Evolutionary conservation across 2,329 filamentous ascomycete genomes (phyloP).

Genomic region (Neurospora sp.): DNA sequence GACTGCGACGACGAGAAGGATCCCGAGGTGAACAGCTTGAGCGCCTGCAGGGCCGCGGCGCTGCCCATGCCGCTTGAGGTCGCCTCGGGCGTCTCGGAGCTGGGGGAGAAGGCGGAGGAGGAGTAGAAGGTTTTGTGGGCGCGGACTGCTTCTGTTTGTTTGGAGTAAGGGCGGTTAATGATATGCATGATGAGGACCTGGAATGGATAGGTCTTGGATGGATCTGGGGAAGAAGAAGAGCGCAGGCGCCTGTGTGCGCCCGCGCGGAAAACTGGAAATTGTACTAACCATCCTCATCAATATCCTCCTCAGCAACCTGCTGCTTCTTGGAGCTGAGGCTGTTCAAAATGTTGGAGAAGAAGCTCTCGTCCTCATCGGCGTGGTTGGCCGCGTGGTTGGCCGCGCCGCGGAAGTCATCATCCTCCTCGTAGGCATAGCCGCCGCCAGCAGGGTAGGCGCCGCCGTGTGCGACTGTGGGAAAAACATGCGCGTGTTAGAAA

Average conservation of each 20-base stretch:
- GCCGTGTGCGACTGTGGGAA: constrained; percentile 23
- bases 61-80: constrained; percentile 49
- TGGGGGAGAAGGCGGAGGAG: constrained; percentile 32
- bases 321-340: constrained; percentile 39
- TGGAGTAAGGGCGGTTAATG: neutral
- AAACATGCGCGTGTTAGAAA: neutral
- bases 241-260: neutral
- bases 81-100: constrained; percentile 24
- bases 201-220: neutral
- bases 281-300: constrained; percentile 39
- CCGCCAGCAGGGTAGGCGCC: constrained; percentile 22
- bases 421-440: constrained; percentile 27
- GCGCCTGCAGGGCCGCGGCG: constrained; percentile 70
- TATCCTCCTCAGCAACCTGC: constrained; percentile 33
- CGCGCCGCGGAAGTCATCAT: constrained; percentile 38
- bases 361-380: constrained; percentile 35
- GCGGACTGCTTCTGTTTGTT: constrained; percentile 49
- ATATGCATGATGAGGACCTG: neutral
- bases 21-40: constrained; percentile 66
- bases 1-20: constrained; percentile 23
- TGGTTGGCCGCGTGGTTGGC: constrained; percentile 37
- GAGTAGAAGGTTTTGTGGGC: constrained; percentile 70
- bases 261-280: neutral
- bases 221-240: neutral
- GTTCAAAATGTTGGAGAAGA: constrained; percentile 40